Conservation (phyloP, 2,329 filamentous ascomycete genomes). For the Biscogniauxia sp. region DNA sequence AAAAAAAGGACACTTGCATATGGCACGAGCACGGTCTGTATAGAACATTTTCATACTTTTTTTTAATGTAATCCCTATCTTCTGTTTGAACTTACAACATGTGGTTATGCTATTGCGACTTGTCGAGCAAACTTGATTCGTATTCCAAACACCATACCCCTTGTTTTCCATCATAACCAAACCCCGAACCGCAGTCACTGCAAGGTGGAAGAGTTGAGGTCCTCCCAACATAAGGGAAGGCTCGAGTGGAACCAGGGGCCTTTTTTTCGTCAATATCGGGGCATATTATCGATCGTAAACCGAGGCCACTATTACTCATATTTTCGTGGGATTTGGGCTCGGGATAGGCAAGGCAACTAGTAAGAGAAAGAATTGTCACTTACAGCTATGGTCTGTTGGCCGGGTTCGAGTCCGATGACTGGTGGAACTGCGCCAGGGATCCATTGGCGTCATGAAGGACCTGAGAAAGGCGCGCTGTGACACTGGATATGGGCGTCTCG, state of each 20-base stretch:
- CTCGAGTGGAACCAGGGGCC: background rate
- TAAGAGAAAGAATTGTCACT: background rate
- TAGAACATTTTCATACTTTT: constrained; percentile 13
- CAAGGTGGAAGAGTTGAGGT: background rate
- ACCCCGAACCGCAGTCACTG: background rate
- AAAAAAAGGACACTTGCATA: background rate
- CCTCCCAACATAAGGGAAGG: background rate
- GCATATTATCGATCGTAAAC: background rate
- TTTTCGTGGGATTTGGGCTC: background rate
- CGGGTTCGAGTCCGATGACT: background rate
- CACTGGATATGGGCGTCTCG: background rate
- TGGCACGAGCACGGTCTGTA: constrained; percentile 8
- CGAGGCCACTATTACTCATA: background rate
- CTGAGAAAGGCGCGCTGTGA: constrained; percentile 3
- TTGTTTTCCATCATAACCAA: background rate
- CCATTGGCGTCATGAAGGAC: background rate
- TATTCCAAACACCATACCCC: background rate
- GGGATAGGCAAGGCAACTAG: background rate
- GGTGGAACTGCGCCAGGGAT: background rate
- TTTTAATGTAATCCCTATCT: constrained; percentile 14
- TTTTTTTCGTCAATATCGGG: background rate
- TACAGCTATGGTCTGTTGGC: background rate
- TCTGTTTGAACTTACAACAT: background rate
- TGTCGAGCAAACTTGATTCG: background rate
- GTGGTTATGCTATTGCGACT: background rate